These are phyloP conservation scores for Erythrobasidium yunnanense DNA, from an alignment of 768 basidiomycete species.

Conservation along the genomic window DNA sequence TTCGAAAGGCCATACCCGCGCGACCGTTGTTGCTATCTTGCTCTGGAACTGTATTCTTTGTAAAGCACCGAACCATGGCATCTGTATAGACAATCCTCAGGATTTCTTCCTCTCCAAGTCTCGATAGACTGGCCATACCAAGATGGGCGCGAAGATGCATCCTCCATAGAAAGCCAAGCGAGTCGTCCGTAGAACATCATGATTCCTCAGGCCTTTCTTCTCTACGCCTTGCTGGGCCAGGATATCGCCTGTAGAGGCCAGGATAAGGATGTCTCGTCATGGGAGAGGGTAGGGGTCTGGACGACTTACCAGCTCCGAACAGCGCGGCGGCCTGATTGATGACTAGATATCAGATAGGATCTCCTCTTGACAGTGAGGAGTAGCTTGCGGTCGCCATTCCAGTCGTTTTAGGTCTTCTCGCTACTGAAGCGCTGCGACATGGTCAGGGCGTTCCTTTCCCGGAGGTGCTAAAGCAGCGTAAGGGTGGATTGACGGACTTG, in stretches of 20 bases:
- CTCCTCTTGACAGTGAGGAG: not conserved
- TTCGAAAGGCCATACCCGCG: not conserved
- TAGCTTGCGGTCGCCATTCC: slow-evolving; percentile 1
- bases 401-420: not conserved
- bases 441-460: not conserved
- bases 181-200: slow-evolving; percentile 59
- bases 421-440: slow-evolving; percentile 1
- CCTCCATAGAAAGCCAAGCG: slow-evolving; percentile 66
- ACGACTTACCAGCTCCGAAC: slow-evolving; percentile 32
- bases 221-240: slow-evolving; percentile 81
- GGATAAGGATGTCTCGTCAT: too few species aligned
- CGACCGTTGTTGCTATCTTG: not conserved
- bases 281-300: too few species aligned
- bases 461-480: not conserved
- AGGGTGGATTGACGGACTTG: slow-evolving; percentile 7
- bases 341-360: not conserved
- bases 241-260: slow-evolving; percentile 46
- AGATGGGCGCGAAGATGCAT: slow-evolving; percentile 63
- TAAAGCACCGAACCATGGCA: slow-evolving; percentile 51
- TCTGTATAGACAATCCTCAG: slow-evolving; percentile 46
- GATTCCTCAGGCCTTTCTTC: slow-evolving; percentile 51
- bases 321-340: slow-evolving; percentile 30
- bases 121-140: slow-evolving; percentile 48
- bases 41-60: slow-evolving; percentile 19
- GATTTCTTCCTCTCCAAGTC: not conserved